Evolutionary conservation across 176 grass and related monocot species (phyloP).

Genomic region (Urochloa ruziziensis): DNA sequence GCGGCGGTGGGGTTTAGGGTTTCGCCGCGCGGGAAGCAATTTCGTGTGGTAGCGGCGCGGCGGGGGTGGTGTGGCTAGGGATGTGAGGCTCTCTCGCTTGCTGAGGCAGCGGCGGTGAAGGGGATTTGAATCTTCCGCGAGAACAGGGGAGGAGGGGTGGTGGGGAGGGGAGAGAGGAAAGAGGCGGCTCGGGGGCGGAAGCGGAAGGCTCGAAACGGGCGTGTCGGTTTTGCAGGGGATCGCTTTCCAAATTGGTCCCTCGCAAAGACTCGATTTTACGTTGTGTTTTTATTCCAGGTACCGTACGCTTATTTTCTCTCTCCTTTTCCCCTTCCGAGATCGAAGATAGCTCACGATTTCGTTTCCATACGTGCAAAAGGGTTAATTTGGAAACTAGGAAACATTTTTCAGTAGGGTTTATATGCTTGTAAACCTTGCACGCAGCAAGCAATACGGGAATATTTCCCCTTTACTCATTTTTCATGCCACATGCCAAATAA

Average conservation of each 20-base stretch:
- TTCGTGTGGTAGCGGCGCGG: too few relatives aligned
- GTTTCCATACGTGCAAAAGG: not conserved
- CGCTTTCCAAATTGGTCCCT: not conserved
- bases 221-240: not conserved
- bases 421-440: not conserved
- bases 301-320: too few relatives aligned
- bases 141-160: not conserved
- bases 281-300: not conserved
- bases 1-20: constrained; percentile 16
- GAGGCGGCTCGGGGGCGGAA: not conserved
- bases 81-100: not conserved
- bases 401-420: not conserved
- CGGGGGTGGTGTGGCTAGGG: not conserved
- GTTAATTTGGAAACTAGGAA: not conserved
- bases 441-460: not conserved
- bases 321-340: too few relatives aligned
- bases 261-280: not conserved
- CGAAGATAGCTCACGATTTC: not conserved
- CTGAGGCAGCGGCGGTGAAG: not conserved
- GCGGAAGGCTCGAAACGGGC: not conserved
- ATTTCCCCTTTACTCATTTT: not conserved
- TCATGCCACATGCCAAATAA: too few relatives aligned
- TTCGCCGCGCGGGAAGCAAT: not conserved
- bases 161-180: not conserved
- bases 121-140: constrained; percentile 30